These are phyloP conservation scores for Debaryomyces subglobosus DNA, from an alignment of 1,139 yeast genomes.

Conservation along the genomic window DNA sequence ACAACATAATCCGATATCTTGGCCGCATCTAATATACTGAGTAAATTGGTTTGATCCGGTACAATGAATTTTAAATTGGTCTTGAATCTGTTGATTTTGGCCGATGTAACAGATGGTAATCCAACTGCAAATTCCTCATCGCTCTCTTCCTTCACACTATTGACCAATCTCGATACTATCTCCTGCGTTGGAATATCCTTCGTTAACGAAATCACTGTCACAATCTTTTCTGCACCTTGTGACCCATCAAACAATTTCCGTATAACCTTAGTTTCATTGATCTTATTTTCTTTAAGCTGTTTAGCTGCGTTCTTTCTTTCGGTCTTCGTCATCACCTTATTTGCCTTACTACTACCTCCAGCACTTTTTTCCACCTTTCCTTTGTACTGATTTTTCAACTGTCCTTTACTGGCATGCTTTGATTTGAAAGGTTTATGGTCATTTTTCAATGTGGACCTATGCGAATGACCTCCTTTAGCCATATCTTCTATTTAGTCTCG, in stretches of 20 bases:
- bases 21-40: conserved; percentile 81
- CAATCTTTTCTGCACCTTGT: conserved; percentile 79
- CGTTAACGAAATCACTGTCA: conserved; percentile 80
- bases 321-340: conserved; percentile 56
- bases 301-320: conserved; percentile 80
- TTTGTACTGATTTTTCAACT: conserved; percentile 74
- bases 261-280: conserved; percentile 50
- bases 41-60: conserved; percentile 69
- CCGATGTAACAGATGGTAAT: conserved; percentile 51
- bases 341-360: conserved; percentile 37
- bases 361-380: conserved; percentile 80
- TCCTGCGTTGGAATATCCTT: conserved; percentile 63
- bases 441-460: conserved; percentile 79
- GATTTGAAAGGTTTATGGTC: conserved; percentile 90
- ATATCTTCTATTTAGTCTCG: conserved; percentile 25
- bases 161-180: conserved; percentile 56
- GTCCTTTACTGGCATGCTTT: conserved; percentile 89
- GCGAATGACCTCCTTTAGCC: conserved; percentile 73
- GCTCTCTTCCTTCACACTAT: conserved; percentile 32
- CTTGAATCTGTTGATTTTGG: conserved; percentile 67
- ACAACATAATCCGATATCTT: conserved; percentile 87
- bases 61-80: conserved; percentile 73
- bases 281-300: conserved; percentile 77
- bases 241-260: conserved; percentile 79
- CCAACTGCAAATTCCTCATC: conserved; percentile 36